phyloP scores from a whole-genome alignment of 2,329 filamentous ascomycete genomes.

The Lasiodiplodia sp. region DNA sequence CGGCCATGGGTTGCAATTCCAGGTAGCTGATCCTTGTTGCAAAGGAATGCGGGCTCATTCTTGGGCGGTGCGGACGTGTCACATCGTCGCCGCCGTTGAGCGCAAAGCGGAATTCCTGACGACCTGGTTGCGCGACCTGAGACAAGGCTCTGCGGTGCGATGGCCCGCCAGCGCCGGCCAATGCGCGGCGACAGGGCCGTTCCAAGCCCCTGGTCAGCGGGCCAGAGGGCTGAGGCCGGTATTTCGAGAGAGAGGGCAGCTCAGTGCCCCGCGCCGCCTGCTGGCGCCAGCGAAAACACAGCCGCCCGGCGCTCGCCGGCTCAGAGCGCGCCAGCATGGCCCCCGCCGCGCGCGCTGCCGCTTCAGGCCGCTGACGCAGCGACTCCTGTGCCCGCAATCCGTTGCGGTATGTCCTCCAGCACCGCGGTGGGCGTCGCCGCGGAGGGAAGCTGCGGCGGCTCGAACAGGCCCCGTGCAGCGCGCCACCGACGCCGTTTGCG shows the following conservation, averaged over 20 bases:
- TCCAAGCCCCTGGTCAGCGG: constrained; percentile 26
- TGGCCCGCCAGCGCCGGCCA: constrained; percentile 16
- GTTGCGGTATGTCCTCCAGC: constrained; percentile 19
- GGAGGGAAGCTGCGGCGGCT: constrained; percentile 14
- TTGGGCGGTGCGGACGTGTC: constrained; percentile 27
- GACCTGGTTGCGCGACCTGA: constrained; percentile 25
- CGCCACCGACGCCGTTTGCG: constrained; percentile 24
- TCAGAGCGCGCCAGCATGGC: neutral
- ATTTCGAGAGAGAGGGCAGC: constrained; percentile 33
- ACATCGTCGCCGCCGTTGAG: constrained; percentile 25
- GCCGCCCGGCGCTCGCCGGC: constrained; percentile 3
- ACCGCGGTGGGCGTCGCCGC: constrained; percentile 21
- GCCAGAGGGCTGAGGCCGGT: constrained; percentile 17
- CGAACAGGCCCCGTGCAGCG: constrained; percentile 16
- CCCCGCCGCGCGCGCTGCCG: constrained; percentile 2
- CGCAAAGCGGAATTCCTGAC: constrained; percentile 18
- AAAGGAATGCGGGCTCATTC: constrained; percentile 34
- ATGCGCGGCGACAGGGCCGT: constrained; percentile 15
- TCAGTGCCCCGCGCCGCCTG: constrained; percentile 35
- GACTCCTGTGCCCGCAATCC: constrained; percentile 10
- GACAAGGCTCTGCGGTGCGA: constrained; percentile 27
- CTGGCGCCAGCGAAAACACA: neutral
- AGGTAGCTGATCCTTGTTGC: constrained; percentile 49
- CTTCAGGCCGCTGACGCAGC: constrained; percentile 24
- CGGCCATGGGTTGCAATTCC: constrained; percentile 51